Base-by-base conservation (phyloP, 495 filamentous ascomycete species). In the Aspergillus funiculosus region DNA sequence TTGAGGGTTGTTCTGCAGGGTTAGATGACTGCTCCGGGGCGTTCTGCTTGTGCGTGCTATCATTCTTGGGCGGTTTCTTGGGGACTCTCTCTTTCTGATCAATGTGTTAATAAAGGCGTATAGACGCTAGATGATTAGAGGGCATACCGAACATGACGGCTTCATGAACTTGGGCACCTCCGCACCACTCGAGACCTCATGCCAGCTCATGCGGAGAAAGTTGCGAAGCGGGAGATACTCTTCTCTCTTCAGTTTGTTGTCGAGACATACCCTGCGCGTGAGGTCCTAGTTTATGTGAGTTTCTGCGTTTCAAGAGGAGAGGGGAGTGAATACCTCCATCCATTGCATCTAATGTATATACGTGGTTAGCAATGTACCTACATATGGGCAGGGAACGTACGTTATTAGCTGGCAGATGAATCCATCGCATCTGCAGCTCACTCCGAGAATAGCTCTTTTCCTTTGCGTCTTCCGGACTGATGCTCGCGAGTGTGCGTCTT, bases 111-210 rank as follows among this genome's bases (percentile, higher is more conserved):
- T 40, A n/a, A 9, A 26, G 25, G 7, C 15, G 15, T 1, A 18
- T 40, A 19, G n/a, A 38, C 3, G 8, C 6, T 17, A 9, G 34
- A 17, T 38, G 20, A 19, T 38, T 38, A 31, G 29, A 31, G 29
- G 29, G 21, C 34, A 19, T 36, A 36, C 34, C 6, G 6, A 36
- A 20, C 34, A 36, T 20, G 17, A 18, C 6, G 39, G 39, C 7
- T 43, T 43, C 26, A 43, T 43, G 27, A 43, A 43, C 15, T 43
- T 43, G 14, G 39, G 11, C 13, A 20, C 18, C 5, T 11, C 18
- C 3, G 39, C 6, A 7, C 5, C 26, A 43, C 11, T 43, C 11
- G 25, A 8, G 11, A 43, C 11, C 17, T 43, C 39, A n/a, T 28
- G 17, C 39, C 26, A 43, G 26, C 25, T 43, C 13, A 25, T 30